Evolutionary conservation across 2,329 filamentous ascomycete species (phyloP), one percentile per base, ranked within the genome.

Genomic region (Exophiala sp.): DNA sequence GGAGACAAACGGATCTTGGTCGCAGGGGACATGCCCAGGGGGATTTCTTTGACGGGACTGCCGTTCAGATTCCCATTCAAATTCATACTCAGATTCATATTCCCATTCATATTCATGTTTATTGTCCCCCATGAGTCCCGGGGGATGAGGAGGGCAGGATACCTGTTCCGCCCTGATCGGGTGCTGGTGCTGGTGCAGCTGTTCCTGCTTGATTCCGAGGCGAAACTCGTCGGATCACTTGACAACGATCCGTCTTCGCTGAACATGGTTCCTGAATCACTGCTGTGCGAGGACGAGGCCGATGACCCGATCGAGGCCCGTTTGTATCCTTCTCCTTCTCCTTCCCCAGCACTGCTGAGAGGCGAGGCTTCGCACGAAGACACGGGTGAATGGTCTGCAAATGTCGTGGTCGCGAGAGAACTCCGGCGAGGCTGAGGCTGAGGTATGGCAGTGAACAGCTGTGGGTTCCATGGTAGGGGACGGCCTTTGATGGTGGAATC

Each of bases 281-380:
- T 89, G 35, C 88, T 78, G 30, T 34, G 14, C 67, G 93, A 86
- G 67, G 95, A 27, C 88, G 67, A 95, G 87, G 61, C 91, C 91
- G 57, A 88, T 83, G 76, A 27, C 88, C 67, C 95, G 87, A 61
- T 91, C 91, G 57, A 88, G 83, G 76, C 60, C 81, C 79, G 58
- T 83, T 83, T 65, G 77, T 72, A 60, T 6, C 24, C 24, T 34
- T 34, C 14, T 34, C 73, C 60, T 77, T 72, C 60, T 6, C 24
- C 24, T 34, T 34, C 14, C 14, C 73, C 60, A 80, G 74, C 53
- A 68, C 82, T 85, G 84, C 71, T 74, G 61, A 74, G 75, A 46
- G 74, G 80, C 50, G 78, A 79, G 44, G 68, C 73, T 59, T 68
- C 52, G 60, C 66, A 58, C 59, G 70, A 65, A 42, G 56, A 60